These are phyloP conservation scores for Nicotiana tomentosiformis DNA, from an alignment of 257 asterid genomes.

Conservation along the genomic window DNA sequence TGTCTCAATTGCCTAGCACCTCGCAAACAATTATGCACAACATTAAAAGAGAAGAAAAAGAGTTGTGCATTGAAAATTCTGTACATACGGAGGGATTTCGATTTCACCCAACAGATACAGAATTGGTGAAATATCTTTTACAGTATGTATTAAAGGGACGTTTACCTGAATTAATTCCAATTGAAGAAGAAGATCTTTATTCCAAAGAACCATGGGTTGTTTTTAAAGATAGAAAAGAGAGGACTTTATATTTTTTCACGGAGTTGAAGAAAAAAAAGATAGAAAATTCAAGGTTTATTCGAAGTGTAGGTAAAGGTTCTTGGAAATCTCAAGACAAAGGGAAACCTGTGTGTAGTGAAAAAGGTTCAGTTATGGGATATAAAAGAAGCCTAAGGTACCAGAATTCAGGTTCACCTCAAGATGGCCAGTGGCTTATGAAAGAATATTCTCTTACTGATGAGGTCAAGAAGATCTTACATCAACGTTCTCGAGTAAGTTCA, in stretches of 20 bases:
- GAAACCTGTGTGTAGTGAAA: not conserved
- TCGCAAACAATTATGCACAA: not conserved
- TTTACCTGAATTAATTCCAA: not conserved
- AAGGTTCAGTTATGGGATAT: constrained; percentile 3
- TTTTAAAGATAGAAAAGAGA: not conserved
- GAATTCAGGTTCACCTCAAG: not conserved
- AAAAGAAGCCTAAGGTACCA: constrained; percentile 12
- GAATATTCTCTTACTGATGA: not conserved
- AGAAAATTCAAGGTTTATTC: not conserved
- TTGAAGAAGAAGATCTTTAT: not conserved
- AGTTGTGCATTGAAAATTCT: not conserved
- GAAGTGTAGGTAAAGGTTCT: constrained; percentile 1
- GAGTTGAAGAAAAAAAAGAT: not conserved
- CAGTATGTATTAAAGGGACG: not conserved
- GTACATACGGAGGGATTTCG: not conserved
- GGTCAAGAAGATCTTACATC: not conserved
- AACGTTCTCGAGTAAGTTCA: not conserved
- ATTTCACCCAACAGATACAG: not conserved
- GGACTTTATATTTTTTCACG: not conserved
- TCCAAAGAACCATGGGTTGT: not conserved
- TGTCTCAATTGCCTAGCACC: not conserved
- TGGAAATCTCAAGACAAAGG: constrained; percentile 17
- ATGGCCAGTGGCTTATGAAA: not conserved
- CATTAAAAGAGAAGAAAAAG: not conserved
- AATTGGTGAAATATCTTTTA: not conserved